Base-by-base conservation (phyloP, 768 basidiomycete species). In the Agrocybe pediades region DNA sequence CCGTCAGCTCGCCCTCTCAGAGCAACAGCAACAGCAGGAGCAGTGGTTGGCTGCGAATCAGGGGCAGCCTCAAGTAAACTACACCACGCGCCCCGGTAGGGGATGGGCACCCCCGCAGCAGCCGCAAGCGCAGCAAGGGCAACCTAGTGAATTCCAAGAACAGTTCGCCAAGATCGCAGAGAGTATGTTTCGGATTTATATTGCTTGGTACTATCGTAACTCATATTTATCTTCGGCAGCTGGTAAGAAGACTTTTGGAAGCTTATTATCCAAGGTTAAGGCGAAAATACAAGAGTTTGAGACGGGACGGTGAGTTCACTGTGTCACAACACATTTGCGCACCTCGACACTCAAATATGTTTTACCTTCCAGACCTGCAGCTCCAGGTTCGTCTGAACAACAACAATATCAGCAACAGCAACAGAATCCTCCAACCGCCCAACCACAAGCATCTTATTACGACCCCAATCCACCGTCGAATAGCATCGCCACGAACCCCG, bases 281-380 rank as follows among this genome's bases (percentile, higher is more conserved):
- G 84, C 89, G 5, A 93, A 92, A 79, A 84, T 92, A 54, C 86
- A 88, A 62, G 92, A 92, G 61, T 84, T 84, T 56, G 90, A 92
- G 33, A 82, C 85, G 62, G 72, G 74, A 15, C 68, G 69, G 75
- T 79, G 41, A 11, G 46, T 29, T 40, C 15, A 23, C 16, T 25
- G 16, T 16, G 7, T 2, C 9, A 17, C 3, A 17, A 45, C 17
- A 41, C 15, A 41, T 30, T 43, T 42, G 43, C 20, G 13, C 15
- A 24, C 25, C 20, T 27, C 24, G 7, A 27, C 17, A 16, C 23
- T 39, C 13, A 24, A 27, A 23, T 1, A n/a, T n/a, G n/a, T n/a
- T n/a, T n/a, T 17, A 33, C 9, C 11, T 16, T 36, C 45, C 13
- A 15, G 25, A 29, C 51, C 27, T 7, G 13, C 49, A 23, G n/a